phyloP scores from a whole-genome alignment of 257 asterid genomes.

The Lycium ferocissimum region DNA sequence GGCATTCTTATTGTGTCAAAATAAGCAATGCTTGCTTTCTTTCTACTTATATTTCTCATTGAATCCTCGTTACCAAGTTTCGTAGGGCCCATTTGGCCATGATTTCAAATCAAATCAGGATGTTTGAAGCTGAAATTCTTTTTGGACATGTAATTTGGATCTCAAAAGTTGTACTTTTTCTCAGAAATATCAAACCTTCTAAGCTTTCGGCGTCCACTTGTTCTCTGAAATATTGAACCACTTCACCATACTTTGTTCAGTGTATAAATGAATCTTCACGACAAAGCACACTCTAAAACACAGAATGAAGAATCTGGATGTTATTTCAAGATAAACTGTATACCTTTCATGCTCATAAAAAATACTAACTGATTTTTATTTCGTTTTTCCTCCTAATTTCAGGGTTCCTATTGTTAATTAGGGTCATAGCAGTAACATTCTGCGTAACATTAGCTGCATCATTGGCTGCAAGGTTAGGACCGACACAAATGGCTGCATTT shows the following conservation, averaged over 20 bases:
- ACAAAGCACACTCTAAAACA: too few relatives aligned
- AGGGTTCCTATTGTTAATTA: slow-evolving; percentile 71
- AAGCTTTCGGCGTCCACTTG: neutral
- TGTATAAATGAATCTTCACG: neutral
- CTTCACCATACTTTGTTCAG: neutral
- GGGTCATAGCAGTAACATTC: slow-evolving; percentile 86
- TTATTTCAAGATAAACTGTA: neutral
- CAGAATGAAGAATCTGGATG: neutral
- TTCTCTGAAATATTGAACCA: neutral
- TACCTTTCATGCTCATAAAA: neutral
- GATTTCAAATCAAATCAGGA: neutral
- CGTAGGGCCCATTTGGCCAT: neutral
- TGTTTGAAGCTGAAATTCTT: too few relatives aligned
- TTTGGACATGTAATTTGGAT: too few relatives aligned
- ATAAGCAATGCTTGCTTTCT: neutral
- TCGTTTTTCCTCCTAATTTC: slow-evolving; percentile 22
- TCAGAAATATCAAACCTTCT: neutral
- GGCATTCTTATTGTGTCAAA: neutral
- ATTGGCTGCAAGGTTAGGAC: slow-evolving; percentile 74
- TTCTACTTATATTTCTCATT: neutral
- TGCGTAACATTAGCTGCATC: slow-evolving; percentile 89
- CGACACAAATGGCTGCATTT: slow-evolving; percentile 88
- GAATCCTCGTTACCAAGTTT: neutral
- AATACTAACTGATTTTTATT: neutral
- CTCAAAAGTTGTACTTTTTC: too few relatives aligned